phyloP scores from a whole-genome alignment of 345 rosid species.

The Citropsis articulata region DNA sequence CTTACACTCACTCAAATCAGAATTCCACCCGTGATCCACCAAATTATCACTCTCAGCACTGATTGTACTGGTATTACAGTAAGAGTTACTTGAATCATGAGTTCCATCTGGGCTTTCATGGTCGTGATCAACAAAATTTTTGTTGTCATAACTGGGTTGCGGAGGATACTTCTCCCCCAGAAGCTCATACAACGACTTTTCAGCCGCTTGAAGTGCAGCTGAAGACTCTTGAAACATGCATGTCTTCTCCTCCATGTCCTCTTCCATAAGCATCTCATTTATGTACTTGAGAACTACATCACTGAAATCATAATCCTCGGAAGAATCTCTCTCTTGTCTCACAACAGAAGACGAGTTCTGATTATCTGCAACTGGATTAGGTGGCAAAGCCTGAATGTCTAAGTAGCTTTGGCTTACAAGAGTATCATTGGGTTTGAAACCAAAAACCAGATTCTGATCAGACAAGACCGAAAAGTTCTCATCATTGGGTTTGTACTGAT shows the following conservation, averaged over 20 bases:
- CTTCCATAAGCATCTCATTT: constrained; percentile 60
- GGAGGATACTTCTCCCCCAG: constrained; percentile 57
- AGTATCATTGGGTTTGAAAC: constrained; percentile 2
- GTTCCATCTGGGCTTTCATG: constrained; percentile 18
- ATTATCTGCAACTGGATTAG: constrained; percentile 3
- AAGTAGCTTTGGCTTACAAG: constrained; percentile 12
- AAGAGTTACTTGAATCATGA: constrained; percentile 12
- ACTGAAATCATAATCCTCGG: constrained; percentile 49
- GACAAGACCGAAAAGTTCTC: constrained; percentile 15
- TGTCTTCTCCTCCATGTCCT: constrained; percentile 54
- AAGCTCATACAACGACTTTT: constrained; percentile 57
- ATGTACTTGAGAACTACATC: constrained; percentile 58
- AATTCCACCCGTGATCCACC: constrained; percentile 15
- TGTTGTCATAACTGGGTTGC: constrained; percentile 10
- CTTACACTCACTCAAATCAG: constrained; percentile 22
- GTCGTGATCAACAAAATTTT: constrained; percentile 9
- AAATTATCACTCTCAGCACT: constrained; percentile 11
- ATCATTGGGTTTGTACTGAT: constrained; percentile 20
- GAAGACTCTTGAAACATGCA: constrained; percentile 56
- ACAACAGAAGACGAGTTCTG: not conserved
- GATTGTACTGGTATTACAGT: constrained; percentile 9
- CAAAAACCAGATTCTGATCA: constrained; percentile 15
- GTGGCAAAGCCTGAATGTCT: constrained; percentile 19
- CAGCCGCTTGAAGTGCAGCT: constrained; percentile 58
- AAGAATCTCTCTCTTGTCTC: constrained; percentile 27